Base-by-base conservation (phyloP, 768 basidiomycete species). In the Tylopilus felleus region DNA sequence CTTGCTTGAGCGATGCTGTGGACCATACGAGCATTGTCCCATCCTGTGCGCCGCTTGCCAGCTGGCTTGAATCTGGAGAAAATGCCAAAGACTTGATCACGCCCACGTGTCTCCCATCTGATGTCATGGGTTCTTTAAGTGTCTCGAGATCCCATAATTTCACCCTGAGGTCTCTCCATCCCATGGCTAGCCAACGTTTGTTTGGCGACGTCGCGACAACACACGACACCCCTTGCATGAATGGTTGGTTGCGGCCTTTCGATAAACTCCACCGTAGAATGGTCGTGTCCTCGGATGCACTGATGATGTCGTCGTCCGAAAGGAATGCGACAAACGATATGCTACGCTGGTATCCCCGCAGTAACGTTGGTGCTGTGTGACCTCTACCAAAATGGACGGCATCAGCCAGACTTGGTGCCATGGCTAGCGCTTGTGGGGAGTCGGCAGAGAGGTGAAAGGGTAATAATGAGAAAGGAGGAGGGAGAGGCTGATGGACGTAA, bases 1-100 rank as follows among this genome's bases (percentile, higher is more conserved):
- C 12, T 23, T 22, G 42, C 27, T 48, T 16, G 17, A 66, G 57
- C 3, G 45, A 47, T 3, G 27, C 14, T 1, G 51, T 27, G 19
- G 59, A 61, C 64, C 64, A 66, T 7, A 66, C 19, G 12, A 53
- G 1, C 28, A 65, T 50, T 8, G 49, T 40, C 52, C 62, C 59
- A 19, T 65, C 57, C 4, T 49, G 46, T 4, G 59, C 57, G 12
- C 64, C 64, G 13, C 57, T 64, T 5, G 57, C 55, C 28, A 64
- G 27, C 9, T 40, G 35, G 14, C 27, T 62, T 7, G 60, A 53
- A 35, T 64, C 52, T 1, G 60, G 59, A 8, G 63, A 64, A 42
- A 64, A 65, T 0, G 63, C 43, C 36, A 64, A 10, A 5, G 64
- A 65, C 36, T 28, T 44, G 50, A 65, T 17, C 21, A 35, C 35